Conservation (phyloP, 352 stramenopile species). For the Phytopythium boreale region DNA sequence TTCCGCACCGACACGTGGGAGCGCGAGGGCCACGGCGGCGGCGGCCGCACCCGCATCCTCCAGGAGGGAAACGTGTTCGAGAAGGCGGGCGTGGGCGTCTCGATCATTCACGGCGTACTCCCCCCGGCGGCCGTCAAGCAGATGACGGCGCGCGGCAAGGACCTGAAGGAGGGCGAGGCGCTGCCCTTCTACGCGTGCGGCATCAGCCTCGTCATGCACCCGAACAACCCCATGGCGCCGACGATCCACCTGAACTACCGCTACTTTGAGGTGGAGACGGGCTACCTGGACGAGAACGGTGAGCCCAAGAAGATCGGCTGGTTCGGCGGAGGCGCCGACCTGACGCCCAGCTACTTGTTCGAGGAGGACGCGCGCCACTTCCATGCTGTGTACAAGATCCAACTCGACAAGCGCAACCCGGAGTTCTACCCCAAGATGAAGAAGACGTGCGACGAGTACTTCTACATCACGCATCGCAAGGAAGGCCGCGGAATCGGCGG, state of each 20-base stretch:
- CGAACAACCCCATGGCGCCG: slow-evolving; percentile 91
- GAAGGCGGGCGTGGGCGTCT: slow-evolving; percentile 97
- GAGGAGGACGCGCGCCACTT: slow-evolving; percentile 97
- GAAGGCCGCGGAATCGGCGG: slow-evolving; percentile 95
- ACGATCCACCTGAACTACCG: slow-evolving; percentile 98
- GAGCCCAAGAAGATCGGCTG: slow-evolving; percentile 84
- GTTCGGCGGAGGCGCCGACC: slow-evolving; percentile 96
- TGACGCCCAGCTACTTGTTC: slow-evolving; percentile 97
- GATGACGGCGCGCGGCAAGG: slow-evolving; percentile 79
- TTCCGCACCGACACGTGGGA: slow-evolving; percentile 96
- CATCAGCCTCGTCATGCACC: slow-evolving; percentile 97
- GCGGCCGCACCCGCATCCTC: slow-evolving; percentile 94
- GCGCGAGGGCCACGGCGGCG: slow-evolving; percentile 91
- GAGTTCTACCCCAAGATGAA: slow-evolving; percentile 95
- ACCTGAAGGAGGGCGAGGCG: slow-evolving; percentile 62
- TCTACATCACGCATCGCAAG: slow-evolving; percentile 95
- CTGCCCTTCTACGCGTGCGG: slow-evolving; percentile 96
- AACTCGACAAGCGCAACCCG: slow-evolving; percentile 93
- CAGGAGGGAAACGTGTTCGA: slow-evolving; percentile 95
- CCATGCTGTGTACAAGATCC: slow-evolving; percentile 96
- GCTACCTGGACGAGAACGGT: slow-evolving; percentile 74
- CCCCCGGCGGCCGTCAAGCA: slow-evolving; percentile 82
- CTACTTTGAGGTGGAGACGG: slow-evolving; percentile 96
- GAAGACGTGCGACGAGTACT: slow-evolving; percentile 97
- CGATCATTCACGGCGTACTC: slow-evolving; percentile 96